Conservation (phyloP, 441 rosid species). For the Breynia disticha region DNA sequence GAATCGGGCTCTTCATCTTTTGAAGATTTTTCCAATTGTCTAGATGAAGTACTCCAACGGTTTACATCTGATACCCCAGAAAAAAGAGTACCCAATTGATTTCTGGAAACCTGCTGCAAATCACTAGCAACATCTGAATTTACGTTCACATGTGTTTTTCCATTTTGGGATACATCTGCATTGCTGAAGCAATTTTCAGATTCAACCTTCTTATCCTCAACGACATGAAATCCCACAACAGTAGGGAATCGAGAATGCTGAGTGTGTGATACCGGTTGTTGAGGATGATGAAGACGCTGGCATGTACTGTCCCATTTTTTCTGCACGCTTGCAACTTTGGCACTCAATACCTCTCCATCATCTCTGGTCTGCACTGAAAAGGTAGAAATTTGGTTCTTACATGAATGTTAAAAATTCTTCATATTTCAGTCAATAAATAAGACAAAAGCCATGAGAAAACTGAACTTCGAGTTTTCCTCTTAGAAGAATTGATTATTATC, state of each 20-base stretch:
- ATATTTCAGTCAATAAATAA: background rate
- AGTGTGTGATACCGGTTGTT: slow-evolving; percentile 15
- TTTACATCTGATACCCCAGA: slow-evolving; percentile 15
- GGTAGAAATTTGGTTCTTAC: slow-evolving; percentile 29
- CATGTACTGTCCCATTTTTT: slow-evolving; percentile 41
- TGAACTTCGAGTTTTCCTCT: background rate
- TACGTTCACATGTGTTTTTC: background rate
- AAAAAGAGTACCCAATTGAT: no score
- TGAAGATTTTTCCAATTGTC: slow-evolving; percentile 24
- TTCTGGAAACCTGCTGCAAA: no score
- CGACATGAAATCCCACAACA: slow-evolving; percentile 23
- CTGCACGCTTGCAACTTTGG: slow-evolving; percentile 24
- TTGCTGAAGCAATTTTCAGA: slow-evolving; percentile 15
- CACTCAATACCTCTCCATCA: slow-evolving; percentile 29
- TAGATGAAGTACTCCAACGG: slow-evolving; percentile 20
- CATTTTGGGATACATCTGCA: slow-evolving; percentile 7
- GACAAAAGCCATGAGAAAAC: background rate
- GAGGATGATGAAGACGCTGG: slow-evolving; percentile 27
- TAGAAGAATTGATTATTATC: background rate
- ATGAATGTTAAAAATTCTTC: slow-evolving; percentile 13
- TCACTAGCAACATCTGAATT: no score
- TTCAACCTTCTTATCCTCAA: slow-evolving; percentile 23
- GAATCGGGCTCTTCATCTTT: slow-evolving; percentile 24
- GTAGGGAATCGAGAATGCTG: slow-evolving; percentile 21
- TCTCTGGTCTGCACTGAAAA: slow-evolving; percentile 68